Conservation (phyloP, 768 basidiomycete genomes). For the Mycena olivaceomarginata region DNA sequence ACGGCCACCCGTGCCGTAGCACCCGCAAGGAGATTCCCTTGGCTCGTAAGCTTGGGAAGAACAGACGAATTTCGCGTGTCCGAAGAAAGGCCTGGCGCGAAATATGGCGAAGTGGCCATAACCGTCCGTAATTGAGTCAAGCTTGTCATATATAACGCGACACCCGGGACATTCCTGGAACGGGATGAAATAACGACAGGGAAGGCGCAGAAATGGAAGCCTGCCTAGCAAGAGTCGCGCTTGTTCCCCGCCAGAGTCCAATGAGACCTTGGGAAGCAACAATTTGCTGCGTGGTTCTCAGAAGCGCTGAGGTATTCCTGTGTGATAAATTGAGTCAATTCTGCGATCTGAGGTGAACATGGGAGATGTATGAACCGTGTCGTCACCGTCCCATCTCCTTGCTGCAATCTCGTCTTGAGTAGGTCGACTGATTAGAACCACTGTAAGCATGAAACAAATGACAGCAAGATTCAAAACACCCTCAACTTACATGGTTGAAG, state of each 20-base stretch:
- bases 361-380: constrained; percentile 55
- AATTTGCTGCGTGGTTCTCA: constrained; percentile 74
- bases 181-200: constrained; percentile 23
- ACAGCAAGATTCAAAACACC: not conserved
- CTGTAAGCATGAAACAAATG: not conserved
- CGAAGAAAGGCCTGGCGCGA: constrained; percentile 62
- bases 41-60: constrained; percentile 81
- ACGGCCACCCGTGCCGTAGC: constrained; percentile 88
- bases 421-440: constrained; percentile 78
- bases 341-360: not conserved
- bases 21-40: constrained; percentile 92
- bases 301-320: constrained; percentile 64
- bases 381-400: constrained; percentile 73
- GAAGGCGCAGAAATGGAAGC: constrained; percentile 25
- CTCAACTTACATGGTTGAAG: constrained; percentile 80
- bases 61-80: constrained; percentile 64
- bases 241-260: constrained; percentile 94
- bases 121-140: constrained; percentile 87
- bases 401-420: constrained; percentile 94
- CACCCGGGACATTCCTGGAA: constrained; percentile 92
- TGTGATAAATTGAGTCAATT: constrained; percentile 24
- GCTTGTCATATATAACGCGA: constrained; percentile 93
- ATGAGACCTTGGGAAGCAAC: constrained; percentile 75
- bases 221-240: constrained; percentile 85
- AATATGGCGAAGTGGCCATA: constrained; percentile 85